Conservation (phyloP, 192 early-diverging fungal genomes). For the Ambispora gerdemannii region DNA sequence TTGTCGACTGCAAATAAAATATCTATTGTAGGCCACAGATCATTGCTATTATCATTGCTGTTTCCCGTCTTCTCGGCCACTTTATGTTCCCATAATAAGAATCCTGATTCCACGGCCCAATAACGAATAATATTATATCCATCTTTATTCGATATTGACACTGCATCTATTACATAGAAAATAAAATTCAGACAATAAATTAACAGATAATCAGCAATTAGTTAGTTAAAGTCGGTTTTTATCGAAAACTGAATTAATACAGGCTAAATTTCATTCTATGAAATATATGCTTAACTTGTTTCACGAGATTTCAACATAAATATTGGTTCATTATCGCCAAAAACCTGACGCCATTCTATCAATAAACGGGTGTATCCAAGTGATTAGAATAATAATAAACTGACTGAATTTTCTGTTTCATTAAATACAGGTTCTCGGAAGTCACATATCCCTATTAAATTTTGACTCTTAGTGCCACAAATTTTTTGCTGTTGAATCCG, state of each 20-base stretch:
- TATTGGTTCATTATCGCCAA: conserved; percentile 58
- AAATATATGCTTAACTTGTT: conserved; percentile 59
- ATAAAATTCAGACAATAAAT: too few species aligned
- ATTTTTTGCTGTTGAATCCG: too few species aligned
- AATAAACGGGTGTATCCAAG: too few species aligned
- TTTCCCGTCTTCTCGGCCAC: neutral
- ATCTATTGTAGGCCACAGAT: neutral
- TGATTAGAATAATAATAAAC: too few species aligned
- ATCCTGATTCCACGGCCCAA: conserved; percentile 41
- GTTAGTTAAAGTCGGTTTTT: too few species aligned
- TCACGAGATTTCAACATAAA: conserved; percentile 43
- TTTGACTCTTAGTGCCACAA: too few species aligned
- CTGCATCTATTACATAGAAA: conserved; percentile 32
- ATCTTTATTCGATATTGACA: conserved; percentile 31
- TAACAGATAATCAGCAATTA: too few species aligned
- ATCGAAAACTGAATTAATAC: too few species aligned
- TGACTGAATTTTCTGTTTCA: too few species aligned
- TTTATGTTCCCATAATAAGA: conserved; percentile 34
- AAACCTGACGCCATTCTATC: conserved; percentile 73
- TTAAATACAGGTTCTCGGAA: too few species aligned
- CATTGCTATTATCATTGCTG: neutral
- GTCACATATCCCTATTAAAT: too few species aligned
- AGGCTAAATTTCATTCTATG: too few species aligned
- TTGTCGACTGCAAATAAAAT: neutral
- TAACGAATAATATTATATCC: conserved; percentile 30